Evolutionary conservation across 2,329 filamentous ascomycete species (phyloP), one percentile per base, ranked within the genome.

Genomic region (Ascosphaera pollenicola): DNA sequence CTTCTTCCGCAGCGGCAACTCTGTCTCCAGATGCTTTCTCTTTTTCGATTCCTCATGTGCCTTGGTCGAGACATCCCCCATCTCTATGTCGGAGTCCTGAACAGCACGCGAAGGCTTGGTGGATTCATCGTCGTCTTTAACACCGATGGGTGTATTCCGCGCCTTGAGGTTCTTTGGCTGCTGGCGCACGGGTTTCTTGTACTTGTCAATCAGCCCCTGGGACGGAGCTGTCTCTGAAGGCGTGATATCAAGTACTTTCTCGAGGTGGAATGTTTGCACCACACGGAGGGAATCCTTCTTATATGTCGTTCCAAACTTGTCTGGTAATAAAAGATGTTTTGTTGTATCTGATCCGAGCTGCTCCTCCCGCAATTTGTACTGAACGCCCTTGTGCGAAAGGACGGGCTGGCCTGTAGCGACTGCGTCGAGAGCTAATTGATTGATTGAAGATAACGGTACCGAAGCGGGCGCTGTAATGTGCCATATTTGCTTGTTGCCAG

Each of bases 381-480:
- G 50, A 21, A 57, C 51, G 15, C 61, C 61, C 11, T 62, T 53
- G 42, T 62, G 53, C 30, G 49, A 52, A 34, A 65, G 39, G 21
- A 65, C 51, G 2, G 60, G 53, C 40, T 59, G 49, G 36, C 61
- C 61, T 17, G 55, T 53, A 41, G 56, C 41, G 17, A 59, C 54
- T 36, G 55, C 56, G 35, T 57, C 51, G 35, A 62, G 48, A 11
- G 61, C 55, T 35, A 65, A 51, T 40, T 63, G 55, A 43, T 63
- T 58, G 39, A 66, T 51, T 37, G 58, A 55, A 6, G 56, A 56
- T 26, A 66, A 44, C 15, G 61, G 58, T 15, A 66, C 52, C 36
- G 51, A 57, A 3, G 57, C 50, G 2, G 63, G 63, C 1, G 60
- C 61, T 15, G 59, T 60, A 41, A 66, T 61, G 44, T 66, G 61